Base-by-base conservation (phyloP, 176 grass and related monocot genomes). In the Guadua angustifolia region DNA sequence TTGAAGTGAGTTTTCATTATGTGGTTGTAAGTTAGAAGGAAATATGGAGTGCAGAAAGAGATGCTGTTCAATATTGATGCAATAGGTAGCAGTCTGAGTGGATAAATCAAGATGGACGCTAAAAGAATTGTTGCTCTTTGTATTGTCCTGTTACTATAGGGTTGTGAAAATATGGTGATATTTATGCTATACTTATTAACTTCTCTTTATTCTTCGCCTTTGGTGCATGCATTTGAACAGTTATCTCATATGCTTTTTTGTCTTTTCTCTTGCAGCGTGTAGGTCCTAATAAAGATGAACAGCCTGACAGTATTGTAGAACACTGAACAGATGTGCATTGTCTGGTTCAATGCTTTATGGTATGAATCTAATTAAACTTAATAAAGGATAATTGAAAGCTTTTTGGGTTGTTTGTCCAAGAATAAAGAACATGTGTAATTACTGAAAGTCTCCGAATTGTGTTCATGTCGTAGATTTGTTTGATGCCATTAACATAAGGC, bases 231-330 rank as follows among this genome's bases (percentile, higher is more conserved):
- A 26, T 76, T 74, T 44, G 36, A 45, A 78, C 39, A 5, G 7
- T 78, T 39, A 65, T 80, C 33, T 53, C 13, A 40, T 45, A 39
- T 12, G 16, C 16, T n/a, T 65, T 3, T 55, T 57, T 67, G 13
- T 51, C 33, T 82, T 46, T 64, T 72, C 6, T 69, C 24, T 87
- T 87, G 81, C 89, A 94, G 92, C 81, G 84, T 60, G 39, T 17
- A 79, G 73, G 29, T 87, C 86, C 72, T 82, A 59, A 57, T 49
- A 77, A 79, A 51, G 66, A 69, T 55, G 80, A 59, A 46, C 77
- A 86, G 50, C 50, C 29, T 43, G 67, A 77, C 52, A 83, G 15
- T 1, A 55, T 49, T 75, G 19, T 82, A 72, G 72, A 91, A 29
- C 81, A 82, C 79, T 82, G 86, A 77, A 81, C 24, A 50, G 32